A percentile compares a stretch with the other conserved stretches of the same genome.
These are phyloP conservation scores for Coemansia sp. DNA, from an alignment of 192 early-diverging fungal genomes.

Conservation along the genomic window DNA sequence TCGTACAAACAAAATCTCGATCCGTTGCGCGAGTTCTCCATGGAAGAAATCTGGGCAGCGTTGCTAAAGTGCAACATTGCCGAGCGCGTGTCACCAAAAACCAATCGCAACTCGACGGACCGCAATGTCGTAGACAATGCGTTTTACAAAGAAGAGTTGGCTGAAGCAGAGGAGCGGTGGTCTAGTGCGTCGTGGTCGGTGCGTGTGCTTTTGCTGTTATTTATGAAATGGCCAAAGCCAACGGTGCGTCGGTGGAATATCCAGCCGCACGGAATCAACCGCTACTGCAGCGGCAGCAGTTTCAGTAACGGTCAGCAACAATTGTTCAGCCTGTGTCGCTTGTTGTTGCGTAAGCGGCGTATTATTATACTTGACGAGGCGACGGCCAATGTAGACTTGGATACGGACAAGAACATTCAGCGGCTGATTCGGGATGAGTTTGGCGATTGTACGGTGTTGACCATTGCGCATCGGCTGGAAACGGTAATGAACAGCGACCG, in stretches of 20 bases:
- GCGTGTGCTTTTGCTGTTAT: neutral
- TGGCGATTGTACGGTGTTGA: constrained; percentile 52
- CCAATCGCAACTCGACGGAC: neutral
- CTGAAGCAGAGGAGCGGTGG: constrained; percentile 11
- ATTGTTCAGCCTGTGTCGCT: constrained; percentile 63
- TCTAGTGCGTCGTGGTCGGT: constrained; percentile 5
- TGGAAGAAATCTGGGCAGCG: constrained; percentile 70
- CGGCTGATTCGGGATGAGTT: constrained; percentile 57
- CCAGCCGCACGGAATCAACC: neutral
- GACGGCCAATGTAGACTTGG: constrained; percentile 62
- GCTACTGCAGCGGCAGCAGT: neutral
- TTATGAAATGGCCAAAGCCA: constrained; percentile 5
- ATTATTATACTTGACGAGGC: constrained; percentile 71
- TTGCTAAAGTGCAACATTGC: constrained; percentile 42
- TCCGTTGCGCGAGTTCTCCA: constrained; percentile 67
- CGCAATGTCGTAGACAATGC: neutral
- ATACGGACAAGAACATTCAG: constrained; percentile 27
- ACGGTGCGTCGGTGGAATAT: neutral
- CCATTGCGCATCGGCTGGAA: constrained; percentile 74
- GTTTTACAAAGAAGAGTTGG: neutral
- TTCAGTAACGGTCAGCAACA: constrained; percentile 61
- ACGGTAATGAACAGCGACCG: constrained; percentile 67
- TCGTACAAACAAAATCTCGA: constrained; percentile 80
- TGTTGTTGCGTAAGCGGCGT: constrained; percentile 56
- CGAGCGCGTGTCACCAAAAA: neutral